These are phyloP conservation scores for Metarhizium sp. DNA, from an alignment of 2,329 filamentous ascomycete genomes.

Conservation along the genomic window DNA sequence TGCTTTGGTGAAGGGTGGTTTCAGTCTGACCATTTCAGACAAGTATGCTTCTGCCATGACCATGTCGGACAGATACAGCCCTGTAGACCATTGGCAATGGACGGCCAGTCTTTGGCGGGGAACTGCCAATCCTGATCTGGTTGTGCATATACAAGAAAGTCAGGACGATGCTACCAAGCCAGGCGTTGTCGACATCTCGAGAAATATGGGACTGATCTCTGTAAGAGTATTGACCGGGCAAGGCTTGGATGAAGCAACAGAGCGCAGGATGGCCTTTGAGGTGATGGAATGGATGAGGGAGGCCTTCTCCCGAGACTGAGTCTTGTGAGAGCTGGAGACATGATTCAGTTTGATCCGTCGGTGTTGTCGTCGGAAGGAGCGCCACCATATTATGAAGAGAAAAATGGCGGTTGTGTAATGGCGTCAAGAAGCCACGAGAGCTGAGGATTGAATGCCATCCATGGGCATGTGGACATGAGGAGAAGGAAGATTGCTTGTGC, in stretches of 20 bases:
- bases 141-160: slow-evolving; percentile 51
- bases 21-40: slow-evolving; percentile 72
- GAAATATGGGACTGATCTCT: slow-evolving; percentile 43
- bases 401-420: neutral
- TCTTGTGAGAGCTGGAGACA: slow-evolving; percentile 12
- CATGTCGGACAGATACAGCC: slow-evolving; percentile 67
- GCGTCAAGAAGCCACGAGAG: neutral
- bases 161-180: slow-evolving; percentile 20
- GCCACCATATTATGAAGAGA: neutral
- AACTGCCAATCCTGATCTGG: slow-evolving; percentile 71
- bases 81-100: slow-evolving; percentile 96
- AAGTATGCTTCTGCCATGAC: slow-evolving; percentile 63
- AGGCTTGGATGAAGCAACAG: slow-evolving; percentile 55
- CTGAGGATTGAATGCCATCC: neutral
- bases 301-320: slow-evolving; percentile 29
- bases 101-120: slow-evolving; percentile 90
- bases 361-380: neutral
- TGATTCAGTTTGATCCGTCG: slow-evolving; percentile 2
- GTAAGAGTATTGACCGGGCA: slow-evolving; percentile 35
- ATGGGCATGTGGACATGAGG: neutral
- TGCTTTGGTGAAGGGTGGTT: slow-evolving; percentile 66
- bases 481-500: neutral
- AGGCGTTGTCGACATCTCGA: slow-evolving; percentile 46
- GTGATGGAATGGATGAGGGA: slow-evolving; percentile 69
- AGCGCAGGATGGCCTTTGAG: slow-evolving; percentile 75